Conservation (phyloP, 805 yeast species). For the Starmerella vaccinii region DNA sequence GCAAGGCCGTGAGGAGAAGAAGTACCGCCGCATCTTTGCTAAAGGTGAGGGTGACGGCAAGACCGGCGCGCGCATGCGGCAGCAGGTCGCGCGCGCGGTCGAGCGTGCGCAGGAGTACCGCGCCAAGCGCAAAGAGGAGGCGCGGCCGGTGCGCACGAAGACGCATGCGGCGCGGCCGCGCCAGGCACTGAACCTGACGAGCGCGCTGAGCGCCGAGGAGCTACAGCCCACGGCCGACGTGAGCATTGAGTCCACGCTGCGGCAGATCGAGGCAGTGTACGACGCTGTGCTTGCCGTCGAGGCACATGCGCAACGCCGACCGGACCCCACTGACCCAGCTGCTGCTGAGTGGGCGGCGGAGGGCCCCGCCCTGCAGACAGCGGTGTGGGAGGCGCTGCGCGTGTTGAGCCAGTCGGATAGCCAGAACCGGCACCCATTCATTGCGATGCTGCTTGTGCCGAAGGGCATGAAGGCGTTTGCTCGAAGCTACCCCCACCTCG, state of each 20-base stretch:
- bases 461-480: constrained; percentile 85
- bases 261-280: constrained; percentile 67
- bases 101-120: constrained; percentile 61
- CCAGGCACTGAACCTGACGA: constrained; percentile 31
- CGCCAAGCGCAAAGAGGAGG: constrained; percentile 49
- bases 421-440: constrained; percentile 52
- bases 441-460: constrained; percentile 69
- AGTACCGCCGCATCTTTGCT: constrained; percentile 72
- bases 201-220: constrained; percentile 29
- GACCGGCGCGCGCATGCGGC: constrained; percentile 72
- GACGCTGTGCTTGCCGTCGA: constrained; percentile 69
- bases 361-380: constrained; percentile 27
- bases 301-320: constrained; percentile 53
- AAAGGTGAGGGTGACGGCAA: constrained; percentile 31
- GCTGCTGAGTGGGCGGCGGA: constrained; percentile 30
- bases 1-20: constrained; percentile 8
- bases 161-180: constrained; percentile 22
- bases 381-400: constrained; percentile 69
- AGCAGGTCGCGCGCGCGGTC: constrained; percentile 92
- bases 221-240: constrained; percentile 25
- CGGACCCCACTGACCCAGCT: constrained; percentile 31
- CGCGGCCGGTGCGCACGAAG: constrained; percentile 13
- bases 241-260: constrained; percentile 43
- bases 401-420: constrained; percentile 32
- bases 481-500: constrained; percentile 73